phyloP scores from a whole-genome alignment of 805 yeast species.

The Ogataea wickerhamii region DNA sequence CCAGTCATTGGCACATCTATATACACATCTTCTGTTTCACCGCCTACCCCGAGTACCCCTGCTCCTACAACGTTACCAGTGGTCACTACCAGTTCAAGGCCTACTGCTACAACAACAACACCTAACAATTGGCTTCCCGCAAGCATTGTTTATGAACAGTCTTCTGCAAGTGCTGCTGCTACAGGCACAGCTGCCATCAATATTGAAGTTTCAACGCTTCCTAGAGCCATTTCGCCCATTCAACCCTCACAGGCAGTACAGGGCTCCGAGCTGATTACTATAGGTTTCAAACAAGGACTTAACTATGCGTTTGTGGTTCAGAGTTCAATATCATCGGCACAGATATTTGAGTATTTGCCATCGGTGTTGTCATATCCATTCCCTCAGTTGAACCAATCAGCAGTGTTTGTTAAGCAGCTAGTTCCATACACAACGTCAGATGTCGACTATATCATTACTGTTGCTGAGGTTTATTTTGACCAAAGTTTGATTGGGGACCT shows the following conservation, averaged over 20 bases:
- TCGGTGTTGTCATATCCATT: slow-evolving; percentile 63
- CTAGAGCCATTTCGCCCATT: slow-evolving; percentile 75
- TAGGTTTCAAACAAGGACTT: slow-evolving; percentile 75
- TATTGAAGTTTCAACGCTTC: slow-evolving; percentile 51
- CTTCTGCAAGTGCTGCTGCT: slow-evolving; percentile 25
- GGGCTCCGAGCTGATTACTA: slow-evolving; percentile 54
- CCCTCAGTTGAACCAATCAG: slow-evolving; percentile 20
- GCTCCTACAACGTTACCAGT: not conserved
- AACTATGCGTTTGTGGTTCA: slow-evolving; percentile 82
- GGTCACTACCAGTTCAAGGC: not conserved
- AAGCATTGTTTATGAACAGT: slow-evolving; percentile 34
- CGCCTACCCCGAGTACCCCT: too few relatives aligned
- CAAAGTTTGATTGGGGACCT: slow-evolving; percentile 44
- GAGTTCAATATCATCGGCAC: slow-evolving; percentile 74
- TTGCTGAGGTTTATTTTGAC: slow-evolving; percentile 87
- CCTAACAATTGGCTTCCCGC: slow-evolving; percentile 43
- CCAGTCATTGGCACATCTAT: too few relatives aligned
- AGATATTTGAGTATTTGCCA: slow-evolving; percentile 84
- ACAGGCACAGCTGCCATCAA: slow-evolving; percentile 27
- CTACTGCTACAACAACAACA: slow-evolving; percentile 10
- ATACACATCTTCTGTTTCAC: too few relatives aligned
- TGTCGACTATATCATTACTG: slow-evolving; percentile 69
- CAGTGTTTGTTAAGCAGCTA: slow-evolving; percentile 61
- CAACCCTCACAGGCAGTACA: slow-evolving; percentile 38
- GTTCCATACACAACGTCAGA: slow-evolving; percentile 66